Base-by-base conservation (phyloP, 2,329 filamentous ascomycete genomes). In the Phoma sp. region DNA sequence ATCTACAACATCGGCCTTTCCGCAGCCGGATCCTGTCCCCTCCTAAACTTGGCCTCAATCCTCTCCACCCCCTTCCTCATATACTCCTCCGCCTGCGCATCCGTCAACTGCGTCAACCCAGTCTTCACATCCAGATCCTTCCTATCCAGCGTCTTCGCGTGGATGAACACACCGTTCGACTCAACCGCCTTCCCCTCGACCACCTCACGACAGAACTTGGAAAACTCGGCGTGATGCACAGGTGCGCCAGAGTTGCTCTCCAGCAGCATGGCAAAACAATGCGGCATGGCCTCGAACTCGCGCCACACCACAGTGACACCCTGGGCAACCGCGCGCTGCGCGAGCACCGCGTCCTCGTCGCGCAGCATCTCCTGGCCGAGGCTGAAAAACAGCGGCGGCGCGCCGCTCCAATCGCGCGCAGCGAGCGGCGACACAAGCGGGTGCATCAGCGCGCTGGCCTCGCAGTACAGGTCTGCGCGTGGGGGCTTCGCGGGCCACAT, bases 251-350 rank as follows among this genome's bases (percentile, higher is more conserved):
- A 43, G 2, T 73, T 49, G 1, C 60, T 52, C n/a, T 77, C 76
- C 4, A 81, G 55, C 50, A 81, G 55, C 73, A 79, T 73, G 0
- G 67, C 73, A 60, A 82, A 93, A 62, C 84, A 86, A 74, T 93
- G 90, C 48, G 90, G 89, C 90, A 93, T 93, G 3, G 85, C 88
- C 70, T 92, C 87, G 69, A 86, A 95, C 74, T 91, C 84, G 69
- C 90, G 85, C 65, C 86, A 89, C 3, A 84, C 79, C 0, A 93
- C 83, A 0, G 66, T 67, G 0, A 88, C 87, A 4, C 83, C 85
- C 40, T 89, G 83, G 7, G 65, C 59, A 13, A 78, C 78, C 9
- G 89, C 78, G 35, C 81, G 79, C 36, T 77, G 73, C 0, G 86
- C 88, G 2, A 90, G 68, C 47, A 84, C 84, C 59, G 80, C 81